Evolutionary conservation across 371 early-diverging fungal genomes (phyloP), one percentile per base, ranked within the genome.

Genomic region (Umbelopsis sp.): DNA sequence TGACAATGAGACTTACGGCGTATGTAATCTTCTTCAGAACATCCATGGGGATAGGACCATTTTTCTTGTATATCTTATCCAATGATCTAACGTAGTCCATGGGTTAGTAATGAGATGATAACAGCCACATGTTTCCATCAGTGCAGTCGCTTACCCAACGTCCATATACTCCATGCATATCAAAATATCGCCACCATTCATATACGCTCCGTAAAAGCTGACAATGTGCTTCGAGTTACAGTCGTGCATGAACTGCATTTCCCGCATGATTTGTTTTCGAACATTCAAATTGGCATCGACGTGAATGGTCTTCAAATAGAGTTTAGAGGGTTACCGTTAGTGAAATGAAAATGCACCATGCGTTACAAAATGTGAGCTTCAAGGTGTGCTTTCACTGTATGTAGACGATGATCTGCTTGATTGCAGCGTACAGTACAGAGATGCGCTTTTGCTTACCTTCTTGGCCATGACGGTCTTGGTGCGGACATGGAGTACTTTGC

Each of bases 121-220:
- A 41, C 2, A 7, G 41, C 41, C 7, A 41, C 41, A 41, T 41
- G 41, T 51, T 8, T 11, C 12, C 1, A 29, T 29, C 6, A 24
- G 12, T 11, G 24, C 10, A 9, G 52, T 10, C 24, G 63, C 69
- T 76, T 84, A 87, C 82, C 92, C 91, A 63, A 87, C 79, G 70
- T 91, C 89, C 92, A 94, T 92, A 76, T 85, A 91, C 76, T 93
- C 94, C 92, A 94, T 92, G 80, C 92, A 93, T 68, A 93, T 91
- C 37, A 86, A 88, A 70, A 94, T 86, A 76, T 92, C 90, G n/a
- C 88, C 85, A 48, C 89, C 91, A 71, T 82, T 81, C 71, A 88
- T 78, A 74, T 89, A 94, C 14, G 94, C 93, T 44, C 94, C 94
- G 72, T 90, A 93, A 70, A 91, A 93, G 20, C 87, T 83, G 41